Percentiles rank a stretch among this genome's conserved stretches.
These are phyloP conservation scores for Sedum album DNA, from an alignment of 164 flowering plant species.

Conservation along the genomic window DNA sequence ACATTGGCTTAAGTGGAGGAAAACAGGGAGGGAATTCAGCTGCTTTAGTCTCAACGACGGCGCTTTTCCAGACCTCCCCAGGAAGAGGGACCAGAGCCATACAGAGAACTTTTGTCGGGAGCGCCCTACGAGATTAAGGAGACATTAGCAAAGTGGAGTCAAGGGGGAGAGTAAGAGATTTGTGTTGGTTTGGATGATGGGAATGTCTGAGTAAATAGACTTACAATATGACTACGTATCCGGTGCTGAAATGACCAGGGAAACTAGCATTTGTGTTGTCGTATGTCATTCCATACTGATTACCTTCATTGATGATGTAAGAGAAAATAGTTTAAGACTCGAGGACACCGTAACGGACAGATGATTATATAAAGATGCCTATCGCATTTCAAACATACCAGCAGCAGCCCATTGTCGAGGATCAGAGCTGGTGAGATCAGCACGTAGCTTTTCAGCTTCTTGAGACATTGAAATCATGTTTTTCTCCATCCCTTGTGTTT, in stretches of 20 bases:
- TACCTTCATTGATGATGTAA: neutral
- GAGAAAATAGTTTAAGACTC: neutral
- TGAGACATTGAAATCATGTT: constrained; percentile 87
- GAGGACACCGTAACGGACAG: neutral
- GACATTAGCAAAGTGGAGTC: neutral
- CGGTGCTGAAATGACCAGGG: neutral
- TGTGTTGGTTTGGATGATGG: neutral
- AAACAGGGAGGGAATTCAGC: neutral
- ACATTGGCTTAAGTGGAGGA: neutral
- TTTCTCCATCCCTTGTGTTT: constrained; percentile 83
- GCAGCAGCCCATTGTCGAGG: constrained; percentile 62
- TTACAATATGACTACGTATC: neutral
- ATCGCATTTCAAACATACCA: constrained; percentile 28
- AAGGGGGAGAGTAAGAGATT: neutral
- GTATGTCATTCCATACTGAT: neutral
- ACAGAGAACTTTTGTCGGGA: constrained; percentile 54
- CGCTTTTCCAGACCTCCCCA: constrained; percentile 63
- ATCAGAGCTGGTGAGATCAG: constrained; percentile 53
- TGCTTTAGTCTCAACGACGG: constrained; percentile 41
- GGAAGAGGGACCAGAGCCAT: constrained; percentile 56
- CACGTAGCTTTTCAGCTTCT: constrained; percentile 86
- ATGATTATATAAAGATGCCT: neutral
- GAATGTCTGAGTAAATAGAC: neutral
- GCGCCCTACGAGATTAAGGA: constrained; percentile 34
- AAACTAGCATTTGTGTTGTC: neutral